phyloP scores from a whole-genome alignment of 2,329 filamentous ascomycete species.

The Coniochaeta prunicola region DNA sequence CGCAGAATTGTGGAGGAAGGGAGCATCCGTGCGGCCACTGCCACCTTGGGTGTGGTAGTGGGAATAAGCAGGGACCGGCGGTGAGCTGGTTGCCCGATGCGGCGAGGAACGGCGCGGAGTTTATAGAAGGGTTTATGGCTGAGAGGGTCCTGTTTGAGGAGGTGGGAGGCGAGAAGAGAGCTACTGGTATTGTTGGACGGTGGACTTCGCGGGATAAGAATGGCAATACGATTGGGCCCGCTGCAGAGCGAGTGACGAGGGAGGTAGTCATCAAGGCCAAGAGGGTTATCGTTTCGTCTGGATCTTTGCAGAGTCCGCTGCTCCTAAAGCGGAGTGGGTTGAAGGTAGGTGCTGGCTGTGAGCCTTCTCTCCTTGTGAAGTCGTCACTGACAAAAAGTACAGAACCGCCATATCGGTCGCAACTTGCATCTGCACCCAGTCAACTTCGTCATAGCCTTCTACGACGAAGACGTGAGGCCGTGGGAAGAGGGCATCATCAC shows the following conservation, averaged over 20 bases:
- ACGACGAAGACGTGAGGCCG: constrained; percentile 60
- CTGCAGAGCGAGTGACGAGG: constrained; percentile 41
- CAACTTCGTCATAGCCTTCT: constrained; percentile 51
- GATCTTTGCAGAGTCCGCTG: constrained; percentile 69
- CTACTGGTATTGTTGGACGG: constrained; percentile 63
- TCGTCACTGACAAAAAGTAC: constrained; percentile 13
- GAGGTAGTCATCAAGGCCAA: constrained; percentile 69
- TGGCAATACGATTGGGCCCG: constrained; percentile 44
- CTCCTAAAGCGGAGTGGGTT: constrained; percentile 72
- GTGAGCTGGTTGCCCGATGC: constrained; percentile 76
- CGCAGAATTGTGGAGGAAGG: constrained; percentile 70
- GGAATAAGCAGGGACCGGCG: constrained; percentile 71
- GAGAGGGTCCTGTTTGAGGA: constrained; percentile 64
- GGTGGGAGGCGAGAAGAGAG: constrained; percentile 39
- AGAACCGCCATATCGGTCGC: constrained; percentile 73
- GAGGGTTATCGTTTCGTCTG: constrained; percentile 71
- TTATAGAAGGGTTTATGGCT: constrained; percentile 76
- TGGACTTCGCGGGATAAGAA: constrained; percentile 67
- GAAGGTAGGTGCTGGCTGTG: constrained; percentile 36
- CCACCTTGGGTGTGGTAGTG: constrained; percentile 53
- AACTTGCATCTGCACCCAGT: constrained; percentile 80
- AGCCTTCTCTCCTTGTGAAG: constrained; percentile 8
- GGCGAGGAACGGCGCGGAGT: constrained; percentile 66
- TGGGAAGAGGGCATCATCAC: constrained; percentile 73
- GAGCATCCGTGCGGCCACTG: constrained; percentile 69